A percentile compares a stretch with the other conserved stretches of the same genome.
Conservation (phyloP, 495 filamentous ascomycete genomes). For the Penicillium silybi region DNA sequence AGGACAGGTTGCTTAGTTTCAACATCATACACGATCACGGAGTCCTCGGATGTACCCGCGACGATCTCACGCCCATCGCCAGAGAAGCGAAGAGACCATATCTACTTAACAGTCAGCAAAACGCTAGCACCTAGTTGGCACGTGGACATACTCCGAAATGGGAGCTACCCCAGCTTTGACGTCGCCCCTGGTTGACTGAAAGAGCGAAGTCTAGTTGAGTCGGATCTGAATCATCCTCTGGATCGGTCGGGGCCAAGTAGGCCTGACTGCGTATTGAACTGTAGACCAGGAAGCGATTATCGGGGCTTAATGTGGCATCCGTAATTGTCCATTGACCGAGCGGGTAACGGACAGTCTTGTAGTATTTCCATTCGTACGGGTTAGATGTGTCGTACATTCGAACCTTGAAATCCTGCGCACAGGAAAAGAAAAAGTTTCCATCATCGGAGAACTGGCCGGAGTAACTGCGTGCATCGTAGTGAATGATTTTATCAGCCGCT, state of each 20-base stretch:
- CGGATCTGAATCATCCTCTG: conserved; percentile 72
- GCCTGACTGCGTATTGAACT: conserved; percentile 79
- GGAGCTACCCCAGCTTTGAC: conserved; percentile 40
- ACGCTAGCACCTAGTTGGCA: conserved; percentile 2
- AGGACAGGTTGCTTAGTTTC: conserved; percentile 71
- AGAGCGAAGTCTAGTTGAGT: conserved; percentile 69
- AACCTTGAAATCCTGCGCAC: conserved; percentile 86
- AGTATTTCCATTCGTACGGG: conserved; percentile 91
- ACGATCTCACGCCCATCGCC: conserved; percentile 90
- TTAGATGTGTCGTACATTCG: conserved; percentile 98
- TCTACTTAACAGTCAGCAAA: conserved; percentile 36
- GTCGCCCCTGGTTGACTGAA: conserved; percentile 31
- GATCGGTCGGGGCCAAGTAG: conserved; percentile 82
- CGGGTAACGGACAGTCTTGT: conserved; percentile 85
- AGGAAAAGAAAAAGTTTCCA: conserved; percentile 97
- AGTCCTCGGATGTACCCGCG: conserved; percentile 73
- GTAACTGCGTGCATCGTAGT: conserved; percentile 80
- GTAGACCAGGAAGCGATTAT: conserved; percentile 88
- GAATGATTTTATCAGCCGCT: conserved; percentile 79
- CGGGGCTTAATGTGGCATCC: conserved; percentile 85
- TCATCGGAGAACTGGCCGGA: conserved; percentile 96
- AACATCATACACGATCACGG: conserved; percentile 91
- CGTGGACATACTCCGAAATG: conserved; percentile 45
- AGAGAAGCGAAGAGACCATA: conserved; percentile 90
- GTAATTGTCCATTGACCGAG: conserved; percentile 94